Conservation (phyloP, 345 rosid genomes). For the Raphanus raphanistrum region DNA sequence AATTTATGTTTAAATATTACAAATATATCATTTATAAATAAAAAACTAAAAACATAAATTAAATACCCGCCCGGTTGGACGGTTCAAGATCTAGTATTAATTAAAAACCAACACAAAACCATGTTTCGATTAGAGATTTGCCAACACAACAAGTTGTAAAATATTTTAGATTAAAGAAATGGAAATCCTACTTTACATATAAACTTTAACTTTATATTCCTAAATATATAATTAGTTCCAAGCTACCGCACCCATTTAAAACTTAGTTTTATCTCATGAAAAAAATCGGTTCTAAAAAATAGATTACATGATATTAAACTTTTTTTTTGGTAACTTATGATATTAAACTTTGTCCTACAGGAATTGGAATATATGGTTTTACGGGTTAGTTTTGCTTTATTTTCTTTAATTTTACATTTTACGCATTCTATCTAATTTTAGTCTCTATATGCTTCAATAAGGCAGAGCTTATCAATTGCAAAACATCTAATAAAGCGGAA, state of each 20-base stretch:
- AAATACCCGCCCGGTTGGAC: too few species aligned
- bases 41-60: too few species aligned
- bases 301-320: too few species aligned
- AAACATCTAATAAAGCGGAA: constrained; percentile 1
- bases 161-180: constrained; percentile 2
- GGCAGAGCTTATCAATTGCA: too few species aligned
- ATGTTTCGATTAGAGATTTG: constrained; percentile 23
- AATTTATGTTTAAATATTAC: too few species aligned
- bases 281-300: too few species aligned
- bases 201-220: constrained; percentile 1
- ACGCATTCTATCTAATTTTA: not conserved
- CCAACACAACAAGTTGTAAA: constrained; percentile 9
- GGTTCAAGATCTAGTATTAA: not conserved
- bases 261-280: not conserved
- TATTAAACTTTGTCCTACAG: too few species aligned
- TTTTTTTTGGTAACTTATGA: too few species aligned
- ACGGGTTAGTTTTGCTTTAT: not conserved
- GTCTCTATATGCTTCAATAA: not conserved
- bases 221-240: not conserved
- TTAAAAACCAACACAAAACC: constrained; percentile 17
- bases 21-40: too few species aligned
- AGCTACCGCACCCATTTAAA: not conserved
- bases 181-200: constrained; percentile 12
- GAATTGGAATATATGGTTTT: too few species aligned
- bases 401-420: not conserved